Evolutionary conservation across 1,284 basidiomycete genomes (phyloP), one percentile per base, ranked within the genome.

Genomic region (Puccinia brachypodii): DNA sequence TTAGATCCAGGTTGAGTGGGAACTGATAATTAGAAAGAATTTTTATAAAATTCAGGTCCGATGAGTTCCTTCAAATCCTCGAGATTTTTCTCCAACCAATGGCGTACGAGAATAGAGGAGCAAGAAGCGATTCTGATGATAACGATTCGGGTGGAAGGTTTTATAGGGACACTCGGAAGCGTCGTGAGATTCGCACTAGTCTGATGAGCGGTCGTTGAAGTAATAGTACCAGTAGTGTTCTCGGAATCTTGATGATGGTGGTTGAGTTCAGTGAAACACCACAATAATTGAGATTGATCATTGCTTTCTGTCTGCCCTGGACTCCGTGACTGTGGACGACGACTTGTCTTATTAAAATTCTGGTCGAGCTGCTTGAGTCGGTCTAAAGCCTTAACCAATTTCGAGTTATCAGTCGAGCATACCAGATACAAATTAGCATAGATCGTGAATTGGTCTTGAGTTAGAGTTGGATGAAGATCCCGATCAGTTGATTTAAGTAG

Each of bases 41-140:
- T 76, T 47, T 42, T 76, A 28, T 64, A 76, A 19, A 76, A 66
- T 76, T 76, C 74, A 76, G 58, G 58, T 2, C 74, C 74, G 60
- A 76, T 76, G 40, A 76, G 22, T 22, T 76, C 74, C 36, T 44
- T 36, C 42, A 76, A 42, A 66, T 66, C 60, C 31, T 31, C 40
- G 2, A 76, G 50, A 66, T 76, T 64, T 47, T 64, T 47, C 19
- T 64, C 58, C 22, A 76, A 40, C 74, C 74, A 76, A 42, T 64
- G 40, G 22, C 74, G 58, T 22, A 66, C 60, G 3, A 76, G 60
- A 19, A 76, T 64, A 11, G 58, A 31, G 3, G 74, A 64, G 22
- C 47, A 3, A 3, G 74, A 62, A 58, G 58, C 56, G 60, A 76
- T 76, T 19, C 74, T 50, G 19, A 76, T 40, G 40, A 76, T 44